These are phyloP conservation scores for Pseudogymnoascus sp. DNA, from an alignment of 2,329 filamentous ascomycete species.

Conservation along the genomic window DNA sequence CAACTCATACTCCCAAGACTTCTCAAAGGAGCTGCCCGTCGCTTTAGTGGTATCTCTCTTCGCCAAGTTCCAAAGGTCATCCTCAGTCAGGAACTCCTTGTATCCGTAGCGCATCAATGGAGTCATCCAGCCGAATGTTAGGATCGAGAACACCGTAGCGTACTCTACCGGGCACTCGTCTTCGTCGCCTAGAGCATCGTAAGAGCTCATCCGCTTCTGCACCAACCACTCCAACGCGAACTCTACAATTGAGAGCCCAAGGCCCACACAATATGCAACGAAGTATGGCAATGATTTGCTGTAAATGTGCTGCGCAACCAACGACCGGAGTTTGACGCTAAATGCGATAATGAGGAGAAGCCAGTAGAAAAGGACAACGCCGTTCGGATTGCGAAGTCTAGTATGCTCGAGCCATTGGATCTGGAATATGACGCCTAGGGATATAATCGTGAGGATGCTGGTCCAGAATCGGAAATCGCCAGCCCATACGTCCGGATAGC, in stretches of 20 bases:
- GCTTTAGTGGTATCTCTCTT: constrained; percentile 68
- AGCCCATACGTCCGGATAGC: constrained; percentile 50
- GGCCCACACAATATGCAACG: constrained; percentile 49
- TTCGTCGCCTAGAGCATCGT: constrained; percentile 58
- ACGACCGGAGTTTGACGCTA: constrained; percentile 58
- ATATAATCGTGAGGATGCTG: constrained; percentile 51
- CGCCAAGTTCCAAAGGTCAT: constrained; percentile 89
- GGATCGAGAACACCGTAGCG: constrained; percentile 82
- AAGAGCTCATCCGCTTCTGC: constrained; percentile 60
- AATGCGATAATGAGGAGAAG: constrained; percentile 57
- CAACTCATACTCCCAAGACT: constrained; percentile 70
- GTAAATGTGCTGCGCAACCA: constrained; percentile 54
- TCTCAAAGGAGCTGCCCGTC: constrained; percentile 62
- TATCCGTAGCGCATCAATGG: constrained; percentile 95
- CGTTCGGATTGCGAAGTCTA: constrained; percentile 60
- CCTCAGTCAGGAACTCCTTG: constrained; percentile 81
- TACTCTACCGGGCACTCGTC: constrained; percentile 72
- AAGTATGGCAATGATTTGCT: constrained; percentile 53
- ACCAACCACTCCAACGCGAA: constrained; percentile 62
- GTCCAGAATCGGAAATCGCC: constrained; percentile 66
- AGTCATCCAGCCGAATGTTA: constrained; percentile 98
- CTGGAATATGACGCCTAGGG: constrained; percentile 53
- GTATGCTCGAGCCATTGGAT: constrained; percentile 66
- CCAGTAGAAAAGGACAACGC: constrained; percentile 67
- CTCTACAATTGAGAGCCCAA: constrained; percentile 51